Conservation (phyloP, 2,329 filamentous ascomycete genomes). For the Aspergillus niger region DNA sequence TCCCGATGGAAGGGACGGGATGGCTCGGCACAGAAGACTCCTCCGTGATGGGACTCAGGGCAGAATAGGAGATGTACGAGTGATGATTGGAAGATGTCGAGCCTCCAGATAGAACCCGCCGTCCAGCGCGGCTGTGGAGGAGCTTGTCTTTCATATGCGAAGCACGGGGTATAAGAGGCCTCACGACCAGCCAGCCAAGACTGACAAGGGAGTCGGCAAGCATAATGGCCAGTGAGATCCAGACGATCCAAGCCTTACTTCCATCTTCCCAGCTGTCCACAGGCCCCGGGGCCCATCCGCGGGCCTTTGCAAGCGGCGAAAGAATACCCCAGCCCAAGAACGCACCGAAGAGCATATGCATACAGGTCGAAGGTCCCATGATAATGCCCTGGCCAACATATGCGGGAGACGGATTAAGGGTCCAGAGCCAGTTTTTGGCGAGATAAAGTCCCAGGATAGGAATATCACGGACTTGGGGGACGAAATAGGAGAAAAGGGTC, state of each 20-base stretch:
- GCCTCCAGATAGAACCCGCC: slow-evolving; percentile 29
- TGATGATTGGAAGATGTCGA: slow-evolving; percentile 21
- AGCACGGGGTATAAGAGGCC: slow-evolving; percentile 59
- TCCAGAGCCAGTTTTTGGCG: slow-evolving; percentile 87
- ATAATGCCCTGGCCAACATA: slow-evolving; percentile 98
- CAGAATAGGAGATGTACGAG: slow-evolving; percentile 36
- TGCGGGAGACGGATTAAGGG: slow-evolving; percentile 91
- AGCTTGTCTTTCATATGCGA: slow-evolving; percentile 37
- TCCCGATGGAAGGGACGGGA: slow-evolving; percentile 2
- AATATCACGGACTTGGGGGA: slow-evolving; percentile 80
- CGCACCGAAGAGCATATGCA: slow-evolving; percentile 93
- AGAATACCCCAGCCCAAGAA: slow-evolving; percentile 87
- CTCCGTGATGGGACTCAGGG: slow-evolving; percentile 27
- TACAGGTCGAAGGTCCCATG: slow-evolving; percentile 92
- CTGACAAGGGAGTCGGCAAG: slow-evolving; percentile 88
- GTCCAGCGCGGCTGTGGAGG: slow-evolving; percentile 31
- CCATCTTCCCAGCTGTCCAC: slow-evolving; percentile 88
- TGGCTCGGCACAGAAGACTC: slow-evolving; percentile 21
- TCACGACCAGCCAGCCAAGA: slow-evolving; percentile 73
- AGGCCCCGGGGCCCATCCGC: slow-evolving; percentile 84
- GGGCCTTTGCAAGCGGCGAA: slow-evolving; percentile 81
- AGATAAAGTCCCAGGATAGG: slow-evolving; percentile 78
- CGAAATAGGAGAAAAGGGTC: slow-evolving; percentile 85
- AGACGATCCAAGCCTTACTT: slow-evolving; percentile 98
- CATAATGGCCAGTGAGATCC: slow-evolving; percentile 96